Base-by-base conservation (phyloP, 1,284 basidiomycete genomes). In the Ganoderma resinaceum region DNA sequence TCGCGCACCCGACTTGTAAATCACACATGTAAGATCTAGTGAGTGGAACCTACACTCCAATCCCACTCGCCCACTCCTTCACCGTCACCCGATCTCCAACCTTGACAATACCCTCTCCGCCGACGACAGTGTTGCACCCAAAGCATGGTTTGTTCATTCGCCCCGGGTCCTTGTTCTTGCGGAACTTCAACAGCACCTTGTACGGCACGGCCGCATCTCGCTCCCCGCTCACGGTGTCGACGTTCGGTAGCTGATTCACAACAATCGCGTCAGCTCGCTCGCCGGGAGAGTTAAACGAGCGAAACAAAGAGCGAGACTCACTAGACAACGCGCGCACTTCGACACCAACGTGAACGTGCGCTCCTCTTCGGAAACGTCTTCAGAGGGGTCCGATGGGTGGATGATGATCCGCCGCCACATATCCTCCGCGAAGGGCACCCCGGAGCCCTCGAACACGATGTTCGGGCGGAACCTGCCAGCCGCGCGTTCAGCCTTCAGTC, bases 131-230 rank as follows among this genome's bases (percentile, higher is more conserved):
- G 74, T 93, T 90, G 74, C 85, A 86, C 2, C 91, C 91, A 59
- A 93, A 83, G 73, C 89, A 91, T 3, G 91, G 82, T 72, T 84
- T 84, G 78, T 81, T 79, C 67, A 82, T 82, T 2, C 81, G 73
- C 23, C 63, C 75, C 0, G 85, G 84, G 74, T 91, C 87, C 63
- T 89, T 71, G 9, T 87, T 87, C 23, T 78, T 84, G 35, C 91
- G 85, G 76, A 90, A 89, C 80, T 90, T 91, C 86, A 88, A 87
- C 12, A 92, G 77, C 23, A 88, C 85, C 78, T 93, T 93, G 81
- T 84, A 91, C 5, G 92, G 92, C 3, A 94, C 90, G 1, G 91
- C 90, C 26, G 83, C 83, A 74, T 94, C 92, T n/a, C 87, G 84
- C 33, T 85, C 77, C 38, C 91, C 92, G 1, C 87, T 90, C 26